Percentiles rank a stretch among this genome's conserved stretches.
Conservation (phyloP, 1,284 basidiomycete species). For the Rhodotorula sp. region DNA sequence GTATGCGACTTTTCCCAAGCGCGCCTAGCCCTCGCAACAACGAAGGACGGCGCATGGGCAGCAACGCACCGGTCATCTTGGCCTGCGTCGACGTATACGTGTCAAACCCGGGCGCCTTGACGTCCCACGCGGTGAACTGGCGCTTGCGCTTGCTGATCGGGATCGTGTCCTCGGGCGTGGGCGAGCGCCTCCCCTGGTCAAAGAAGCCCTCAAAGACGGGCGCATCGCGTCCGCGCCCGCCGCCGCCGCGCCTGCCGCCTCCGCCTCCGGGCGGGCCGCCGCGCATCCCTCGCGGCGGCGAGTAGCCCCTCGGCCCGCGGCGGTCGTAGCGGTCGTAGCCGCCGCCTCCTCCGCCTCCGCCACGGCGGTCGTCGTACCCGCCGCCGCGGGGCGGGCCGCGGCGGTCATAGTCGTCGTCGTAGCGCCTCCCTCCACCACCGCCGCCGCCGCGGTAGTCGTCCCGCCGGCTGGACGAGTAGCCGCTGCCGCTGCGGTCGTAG, state of each 20-base stretch:
- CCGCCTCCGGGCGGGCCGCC: constrained; percentile 1
- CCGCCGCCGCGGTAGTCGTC: constrained; percentile 38
- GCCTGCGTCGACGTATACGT: constrained; percentile 92
- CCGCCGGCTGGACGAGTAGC: background rate
- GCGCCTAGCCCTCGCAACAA: background rate
- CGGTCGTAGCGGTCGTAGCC: constrained; percentile 46
- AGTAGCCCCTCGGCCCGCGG: constrained; percentile 35
- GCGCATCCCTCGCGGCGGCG: background rate
- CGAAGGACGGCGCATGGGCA: background rate
- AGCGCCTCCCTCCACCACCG: constrained; percentile 44
- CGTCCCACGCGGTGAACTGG: constrained; percentile 91
- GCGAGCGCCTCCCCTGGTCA: constrained; percentile 70
- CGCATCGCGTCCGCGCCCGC: constrained; percentile 50
- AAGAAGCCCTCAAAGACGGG: constrained; percentile 52
- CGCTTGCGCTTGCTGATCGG: constrained; percentile 82
- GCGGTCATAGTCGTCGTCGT: constrained; percentile 16
- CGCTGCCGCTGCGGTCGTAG: constrained; percentile 2
- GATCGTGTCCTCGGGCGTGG: constrained; percentile 81
- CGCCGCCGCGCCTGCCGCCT: constrained; percentile 27
- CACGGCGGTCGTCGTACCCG: constrained; percentile 46
- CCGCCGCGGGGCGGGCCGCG: constrained; percentile 32
- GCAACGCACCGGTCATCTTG: constrained; percentile 81
- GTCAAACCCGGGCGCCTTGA: constrained; percentile 91
- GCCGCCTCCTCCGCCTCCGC: constrained; percentile 47
- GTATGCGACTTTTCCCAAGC: background rate